Evolutionary conservation across 2,329 filamentous ascomycete genomes (phyloP).

Genomic region (Calonectria henricotiae): DNA sequence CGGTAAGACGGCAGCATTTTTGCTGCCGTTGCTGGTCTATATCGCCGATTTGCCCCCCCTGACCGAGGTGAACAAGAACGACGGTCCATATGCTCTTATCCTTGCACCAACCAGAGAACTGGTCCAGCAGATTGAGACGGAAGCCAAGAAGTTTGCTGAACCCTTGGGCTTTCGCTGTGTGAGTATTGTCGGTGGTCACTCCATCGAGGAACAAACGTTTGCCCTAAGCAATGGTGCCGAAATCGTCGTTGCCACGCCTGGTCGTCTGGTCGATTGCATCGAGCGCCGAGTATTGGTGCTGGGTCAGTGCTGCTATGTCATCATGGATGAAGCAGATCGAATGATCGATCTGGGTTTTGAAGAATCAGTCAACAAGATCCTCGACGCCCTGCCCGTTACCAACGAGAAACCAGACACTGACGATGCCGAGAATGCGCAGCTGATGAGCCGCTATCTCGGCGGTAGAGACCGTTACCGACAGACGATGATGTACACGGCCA

Average conservation of each 20-base stretch:
- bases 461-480: conserved; percentile 89
- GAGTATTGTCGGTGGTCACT: conserved; percentile 97
- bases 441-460: conserved; percentile 87
- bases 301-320: conserved; percentile 97
- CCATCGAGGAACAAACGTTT: conserved; percentile 93
- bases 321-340: conserved; percentile 99
- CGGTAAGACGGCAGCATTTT: conserved; percentile 96
- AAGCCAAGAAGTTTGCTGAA: conserved; percentile 92
- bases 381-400: conserved; percentile 90
- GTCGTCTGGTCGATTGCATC: conserved; percentile 96
- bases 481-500: conserved; percentile 99
- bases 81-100: conserved; percentile 97
- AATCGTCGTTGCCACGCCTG: conserved; percentile 98
- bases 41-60: conserved; percentile 92
- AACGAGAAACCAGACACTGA: conserved; percentile 98
- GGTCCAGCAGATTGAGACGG: conserved; percentile 96
- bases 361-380: conserved; percentile 96
- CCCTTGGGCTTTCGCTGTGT: conserved; percentile 96
- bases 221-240: conserved; percentile 93
- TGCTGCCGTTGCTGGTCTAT: conserved; percentile 93
- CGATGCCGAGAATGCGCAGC: conserved; percentile 86
- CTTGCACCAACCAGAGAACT: conserved; percentile 96
- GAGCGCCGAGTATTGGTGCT: conserved; percentile 93
- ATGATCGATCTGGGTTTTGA: conserved; percentile 99
- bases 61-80: conserved; percentile 89